Evolutionary conservation across 495 filamentous ascomycete genomes (phyloP), one percentile per base, ranked within the genome.

Genomic region (Saxophila tyrrhenica): DNA sequence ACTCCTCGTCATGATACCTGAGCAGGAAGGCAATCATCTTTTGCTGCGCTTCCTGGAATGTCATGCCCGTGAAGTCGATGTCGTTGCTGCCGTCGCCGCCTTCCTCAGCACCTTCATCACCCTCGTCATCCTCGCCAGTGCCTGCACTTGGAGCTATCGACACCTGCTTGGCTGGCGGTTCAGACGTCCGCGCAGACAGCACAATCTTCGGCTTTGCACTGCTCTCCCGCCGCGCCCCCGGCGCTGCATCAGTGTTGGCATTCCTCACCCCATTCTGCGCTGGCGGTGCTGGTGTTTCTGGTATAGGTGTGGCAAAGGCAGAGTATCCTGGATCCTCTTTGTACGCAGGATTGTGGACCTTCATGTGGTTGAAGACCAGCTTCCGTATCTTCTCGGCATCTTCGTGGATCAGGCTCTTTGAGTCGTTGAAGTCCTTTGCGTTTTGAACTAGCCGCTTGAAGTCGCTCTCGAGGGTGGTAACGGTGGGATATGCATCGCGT

Each of bases 1-100:
- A 82, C 81, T 75, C 64, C 47, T 73, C 71, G 46, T 87, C 83
- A 44, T 78, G 76, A 52, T 81, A 74, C 21, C 76, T 72, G 11
- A 87, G 73, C 49, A 88, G 56, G 56, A 85, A 83, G 25, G 78
- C 74, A 0, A 94, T 70, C 25, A 94, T 81, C 70, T 85, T 84
- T 54, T 90, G 85, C 64, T 94, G 87, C 0, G 86, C 87, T 55
- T 86, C 73, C 60, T 89, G 86, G 61, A 94, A 86, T 20, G 61
- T 81, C 48, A 85, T 78, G 41, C 80, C 80, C 11, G 50, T 50
- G 42, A 67, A 67, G 16, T 55, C 79, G 72, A 65, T 80, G 82
- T 11, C 73, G 22, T 70, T 45, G 71, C 73, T 35, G 29, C 29
- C n/a, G n/a, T 35, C 52, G 70, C 72, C 50, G 73, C 68, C 48